Evolutionary conservation across 2,329 filamentous ascomycete genomes (phyloP), one percentile per base, ranked within the genome.

Genomic region (Aspergillus sp.): DNA sequence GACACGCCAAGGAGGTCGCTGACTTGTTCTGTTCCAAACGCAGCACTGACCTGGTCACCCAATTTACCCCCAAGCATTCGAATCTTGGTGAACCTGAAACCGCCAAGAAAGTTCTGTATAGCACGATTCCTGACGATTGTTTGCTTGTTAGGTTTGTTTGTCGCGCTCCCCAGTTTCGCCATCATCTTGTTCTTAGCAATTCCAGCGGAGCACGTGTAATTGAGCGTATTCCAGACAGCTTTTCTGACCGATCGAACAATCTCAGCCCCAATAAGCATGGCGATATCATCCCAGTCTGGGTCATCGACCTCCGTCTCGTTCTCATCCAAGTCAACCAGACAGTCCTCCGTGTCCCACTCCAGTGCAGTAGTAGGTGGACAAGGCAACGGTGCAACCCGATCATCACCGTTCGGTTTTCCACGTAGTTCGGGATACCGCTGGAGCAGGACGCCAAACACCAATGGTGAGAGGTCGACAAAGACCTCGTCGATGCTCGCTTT

Each of bases 401-500:
- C 68, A 45, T 71, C 68, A n/a, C 63, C 63, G 63, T 91, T 87
- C 5, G 86, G 85, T 4, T 80, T 81, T 26, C 73, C 71, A 34
- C 64, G 64, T 49, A 98, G 75, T 71, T 95, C 88, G 0, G 90
- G 86, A 72, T 91, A 96, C 51, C 90, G 80, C 64, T 90, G 81
- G 41, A 96, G 74, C 48, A 99, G 77, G 26, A 89, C 80, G 2
- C 82, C 81, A 72, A 96, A 90, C 3, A 97, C 83, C 59, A 97
- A 89, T 0, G 89, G 88, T 9, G 91, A 96, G 49, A 99, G 76
- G 74, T 99, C 95, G 59, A 98, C 78, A 69, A 97, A 99, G 8
- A 97, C 92, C 74, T 99, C 95, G 71, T 99, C 95, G 55, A 98
- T 90, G 68, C 91, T 89, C 17, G 93, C 95, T 72, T 98, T 99